Evolutionary conservation across 208 protist species (phyloP).

Genomic region (Leishmania arabica): DNA sequence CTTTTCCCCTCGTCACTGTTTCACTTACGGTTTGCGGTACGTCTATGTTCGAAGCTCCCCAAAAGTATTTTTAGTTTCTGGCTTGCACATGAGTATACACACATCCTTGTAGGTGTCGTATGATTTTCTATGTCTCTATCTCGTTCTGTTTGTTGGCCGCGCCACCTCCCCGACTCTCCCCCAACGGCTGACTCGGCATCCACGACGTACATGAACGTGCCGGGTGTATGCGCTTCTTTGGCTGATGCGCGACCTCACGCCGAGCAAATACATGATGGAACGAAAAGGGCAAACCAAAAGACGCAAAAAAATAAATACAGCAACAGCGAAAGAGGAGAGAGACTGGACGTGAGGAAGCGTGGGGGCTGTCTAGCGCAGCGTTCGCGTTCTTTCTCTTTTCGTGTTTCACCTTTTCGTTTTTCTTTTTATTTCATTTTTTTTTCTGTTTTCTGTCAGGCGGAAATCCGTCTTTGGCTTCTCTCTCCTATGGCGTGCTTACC

Average conservation of each 20-base stretch:
- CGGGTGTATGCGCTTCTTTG: no score
- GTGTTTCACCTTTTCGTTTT: no score
- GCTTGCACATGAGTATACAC: not conserved
- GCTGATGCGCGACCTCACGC: no score
- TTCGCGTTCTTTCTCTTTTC: not conserved
- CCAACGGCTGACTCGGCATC: no score
- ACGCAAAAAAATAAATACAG: not conserved
- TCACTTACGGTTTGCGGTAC: not conserved
- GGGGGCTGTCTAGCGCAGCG: no score
- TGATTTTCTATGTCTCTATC: not conserved
- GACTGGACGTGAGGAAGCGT: not conserved
- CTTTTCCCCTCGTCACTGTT: not conserved
- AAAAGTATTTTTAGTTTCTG: not conserved
- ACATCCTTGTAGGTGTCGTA: not conserved
- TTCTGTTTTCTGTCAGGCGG: not conserved
- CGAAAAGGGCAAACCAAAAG: not conserved
- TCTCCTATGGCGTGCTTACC: not conserved
- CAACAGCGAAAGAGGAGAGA: not conserved
- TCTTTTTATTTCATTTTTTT: no score
- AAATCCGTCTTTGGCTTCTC: not conserved
- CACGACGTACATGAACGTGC: no score
- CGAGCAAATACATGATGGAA: no score
- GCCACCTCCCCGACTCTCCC: no score
- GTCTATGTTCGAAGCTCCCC: not conserved
- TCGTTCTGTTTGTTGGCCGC: not conserved